Evolutionary conservation across 257 asterid species (phyloP).

Genomic region (Nicotiana paniculata): DNA sequence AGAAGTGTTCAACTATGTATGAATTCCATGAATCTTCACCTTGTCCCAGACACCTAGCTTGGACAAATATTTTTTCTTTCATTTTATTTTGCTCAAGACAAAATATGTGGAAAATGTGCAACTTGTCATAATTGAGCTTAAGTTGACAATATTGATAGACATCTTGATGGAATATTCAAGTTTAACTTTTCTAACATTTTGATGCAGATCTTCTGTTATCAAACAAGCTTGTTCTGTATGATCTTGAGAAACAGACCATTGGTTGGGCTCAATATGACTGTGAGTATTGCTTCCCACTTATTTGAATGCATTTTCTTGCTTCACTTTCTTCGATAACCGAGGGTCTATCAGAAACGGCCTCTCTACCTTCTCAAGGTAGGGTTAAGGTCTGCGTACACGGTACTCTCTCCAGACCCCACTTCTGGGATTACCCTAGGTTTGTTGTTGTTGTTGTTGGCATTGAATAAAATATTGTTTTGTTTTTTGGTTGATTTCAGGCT

Average conservation of each 20-base stretch:
- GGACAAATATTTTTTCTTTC: background rate
- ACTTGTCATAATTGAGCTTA: background rate
- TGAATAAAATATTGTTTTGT: too few relatives aligned
- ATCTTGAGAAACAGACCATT: constrained; percentile 66
- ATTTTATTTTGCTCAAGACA: background rate
- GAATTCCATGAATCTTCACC: background rate
- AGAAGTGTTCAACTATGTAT: background rate
- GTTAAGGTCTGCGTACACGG: too few relatives aligned
- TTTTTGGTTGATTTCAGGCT: constrained; percentile 33
- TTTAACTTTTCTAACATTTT: background rate
- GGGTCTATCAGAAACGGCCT: too few relatives aligned
- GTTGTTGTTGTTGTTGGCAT: too few relatives aligned
- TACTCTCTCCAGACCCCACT: too few relatives aligned
- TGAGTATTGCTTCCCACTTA: constrained; percentile 26
- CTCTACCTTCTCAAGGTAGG: too few relatives aligned
- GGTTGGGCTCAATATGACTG: constrained; percentile 82
- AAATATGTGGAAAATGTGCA: background rate
- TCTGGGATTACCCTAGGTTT: too few relatives aligned
- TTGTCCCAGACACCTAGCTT: background rate
- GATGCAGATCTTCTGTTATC: constrained; percentile 50
- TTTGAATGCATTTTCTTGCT: background rate
- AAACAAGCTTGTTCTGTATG: constrained; percentile 69
- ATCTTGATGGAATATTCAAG: background rate
- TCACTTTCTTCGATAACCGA: background rate
- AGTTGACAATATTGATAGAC: background rate